Evolutionary conservation across 2,329 filamentous ascomycete genomes (phyloP).

Genomic region (Myriangium duriaei): DNA sequence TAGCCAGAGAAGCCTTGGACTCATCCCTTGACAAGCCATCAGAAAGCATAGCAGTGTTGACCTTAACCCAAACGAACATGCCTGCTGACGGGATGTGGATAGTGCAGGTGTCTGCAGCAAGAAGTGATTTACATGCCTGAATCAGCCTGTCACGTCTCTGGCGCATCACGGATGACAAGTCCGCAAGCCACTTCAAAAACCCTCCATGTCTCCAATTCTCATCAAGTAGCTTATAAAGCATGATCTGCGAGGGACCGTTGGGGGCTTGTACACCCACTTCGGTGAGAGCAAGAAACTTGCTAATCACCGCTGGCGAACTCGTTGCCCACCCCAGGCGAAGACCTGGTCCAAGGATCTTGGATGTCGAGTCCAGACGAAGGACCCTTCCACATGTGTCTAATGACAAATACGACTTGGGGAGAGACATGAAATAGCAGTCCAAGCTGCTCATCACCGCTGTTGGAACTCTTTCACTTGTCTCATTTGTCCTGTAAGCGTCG

Average conservation of each 20-base stretch:
- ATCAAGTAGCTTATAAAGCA: conserved; percentile 22
- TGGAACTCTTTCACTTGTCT: too few species aligned
- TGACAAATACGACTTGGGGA: conserved; percentile 24
- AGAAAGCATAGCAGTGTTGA: too few species aligned
- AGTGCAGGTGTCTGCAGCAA: conserved; percentile 15
- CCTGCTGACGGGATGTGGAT: conserved; percentile 16
- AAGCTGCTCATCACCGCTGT: too few species aligned
- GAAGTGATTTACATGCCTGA: conserved; percentile 17
- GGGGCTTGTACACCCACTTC: conserved; percentile 16
- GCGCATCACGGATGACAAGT: conserved; percentile 17
- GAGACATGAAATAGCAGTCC: too few species aligned
- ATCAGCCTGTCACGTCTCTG: conserved; percentile 17
- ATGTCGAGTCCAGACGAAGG: conserved; percentile 21
- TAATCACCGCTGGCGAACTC: conserved; percentile 17
- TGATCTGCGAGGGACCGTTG: conserved; percentile 21
- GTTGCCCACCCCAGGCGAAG: conserved; percentile 23
- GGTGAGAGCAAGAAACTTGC: conserved; percentile 17
- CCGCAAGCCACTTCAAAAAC: conserved; percentile 19
- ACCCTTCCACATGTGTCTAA: conserved; percentile 24
- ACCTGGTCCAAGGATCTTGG: conserved; percentile 24
- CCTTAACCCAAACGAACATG: conserved; percentile 20
- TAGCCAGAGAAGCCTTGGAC: too few species aligned
- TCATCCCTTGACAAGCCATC: too few species aligned
- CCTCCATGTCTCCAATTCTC: conserved; percentile 22
- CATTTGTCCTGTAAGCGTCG: too few species aligned